These are phyloP conservation scores for Millerozyma miso DNA, from an alignment of 805 yeast genomes.

Conservation along the genomic window DNA sequence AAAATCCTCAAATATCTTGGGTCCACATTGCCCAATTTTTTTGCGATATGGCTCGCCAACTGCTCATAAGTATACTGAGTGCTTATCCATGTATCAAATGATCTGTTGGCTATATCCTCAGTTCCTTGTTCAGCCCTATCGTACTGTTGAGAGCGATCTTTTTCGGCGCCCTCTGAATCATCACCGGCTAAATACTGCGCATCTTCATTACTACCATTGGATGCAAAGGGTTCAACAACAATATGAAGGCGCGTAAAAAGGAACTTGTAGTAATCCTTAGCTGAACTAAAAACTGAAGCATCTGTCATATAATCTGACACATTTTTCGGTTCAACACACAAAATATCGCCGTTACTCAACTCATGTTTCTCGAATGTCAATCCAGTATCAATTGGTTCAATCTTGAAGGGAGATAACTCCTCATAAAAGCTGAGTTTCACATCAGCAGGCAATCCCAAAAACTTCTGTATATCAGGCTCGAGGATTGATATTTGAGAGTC, in stretches of 20 bases:
- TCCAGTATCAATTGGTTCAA: constrained; percentile 40
- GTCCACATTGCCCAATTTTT: constrained; percentile 43
- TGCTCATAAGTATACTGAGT: constrained; percentile 54
- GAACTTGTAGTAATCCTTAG: constrained; percentile 49
- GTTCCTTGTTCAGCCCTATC: constrained; percentile 11
- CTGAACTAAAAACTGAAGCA: constrained; percentile 17
- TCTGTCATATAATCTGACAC: constrained; percentile 15
- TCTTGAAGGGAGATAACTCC: constrained; percentile 54
- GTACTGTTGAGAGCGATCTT: background rate
- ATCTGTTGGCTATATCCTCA: constrained; percentile 14
- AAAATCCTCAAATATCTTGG: constrained; percentile 64
- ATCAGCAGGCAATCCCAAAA: constrained; percentile 36
- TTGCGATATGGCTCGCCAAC: constrained; percentile 60
- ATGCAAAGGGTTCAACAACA: constrained; percentile 42
- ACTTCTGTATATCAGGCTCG: constrained; percentile 33
- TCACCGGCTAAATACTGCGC: constrained; percentile 39
- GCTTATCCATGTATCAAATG: constrained; percentile 66
- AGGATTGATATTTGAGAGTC: constrained; percentile 42
- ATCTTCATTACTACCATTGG: constrained; percentile 46
- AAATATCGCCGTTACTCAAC: constrained; percentile 64
- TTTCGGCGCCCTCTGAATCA: constrained; percentile 7
- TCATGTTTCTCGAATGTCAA: constrained; percentile 53
- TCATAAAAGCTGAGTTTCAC: constrained; percentile 45
- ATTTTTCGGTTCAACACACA: constrained; percentile 33
- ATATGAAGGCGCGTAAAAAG: constrained; percentile 60